Evolutionary conservation across 176 grass and related monocot species (phyloP).

Genomic region (Avena insularis): DNA sequence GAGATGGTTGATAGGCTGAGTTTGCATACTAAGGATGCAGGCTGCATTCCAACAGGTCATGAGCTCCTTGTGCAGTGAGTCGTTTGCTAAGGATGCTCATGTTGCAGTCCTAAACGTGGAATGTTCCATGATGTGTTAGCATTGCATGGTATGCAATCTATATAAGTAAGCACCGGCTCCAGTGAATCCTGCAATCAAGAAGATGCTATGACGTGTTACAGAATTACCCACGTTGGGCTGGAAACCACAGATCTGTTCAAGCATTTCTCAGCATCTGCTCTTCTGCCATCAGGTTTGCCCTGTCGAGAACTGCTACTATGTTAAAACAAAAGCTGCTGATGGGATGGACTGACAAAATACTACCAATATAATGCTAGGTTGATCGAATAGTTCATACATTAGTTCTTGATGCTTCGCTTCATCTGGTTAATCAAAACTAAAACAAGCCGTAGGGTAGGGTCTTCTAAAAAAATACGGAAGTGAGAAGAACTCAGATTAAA

Average conservation of each 20-base stretch:
- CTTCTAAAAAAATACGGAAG: constrained; percentile 22
- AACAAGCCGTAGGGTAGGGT: constrained; percentile 16
- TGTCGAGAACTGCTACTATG: constrained; percentile 27
- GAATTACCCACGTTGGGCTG: constrained; percentile 33
- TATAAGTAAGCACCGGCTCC: constrained; percentile 24
- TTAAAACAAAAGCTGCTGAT: constrained; percentile 21
- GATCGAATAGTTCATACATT: constrained; percentile 30
- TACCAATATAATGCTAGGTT: constrained; percentile 34
- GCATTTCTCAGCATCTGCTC: constrained; percentile 14
- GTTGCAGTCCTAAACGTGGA: background rate
- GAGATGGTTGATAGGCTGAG: constrained; percentile 71
- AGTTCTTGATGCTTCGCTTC: constrained; percentile 5
- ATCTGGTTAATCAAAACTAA: constrained; percentile 21
- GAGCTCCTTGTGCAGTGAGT: constrained; percentile 50
- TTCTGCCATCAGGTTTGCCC: constrained; percentile 34
- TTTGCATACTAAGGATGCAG: constrained; percentile 57
- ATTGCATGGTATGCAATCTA: background rate
- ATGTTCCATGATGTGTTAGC: constrained; percentile 2
- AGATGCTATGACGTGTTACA: constrained; percentile 32
- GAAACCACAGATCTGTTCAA: constrained; percentile 7
- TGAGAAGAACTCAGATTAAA: constrained; percentile 24
- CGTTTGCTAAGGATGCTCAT: constrained; percentile 22
- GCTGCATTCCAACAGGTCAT: constrained; percentile 49
- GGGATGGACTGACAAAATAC: constrained; percentile 24
- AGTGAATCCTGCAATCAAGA: constrained; percentile 14